Evolutionary conservation across 306 rosid genomes (phyloP).

Genomic region (Betula pendula): DNA sequence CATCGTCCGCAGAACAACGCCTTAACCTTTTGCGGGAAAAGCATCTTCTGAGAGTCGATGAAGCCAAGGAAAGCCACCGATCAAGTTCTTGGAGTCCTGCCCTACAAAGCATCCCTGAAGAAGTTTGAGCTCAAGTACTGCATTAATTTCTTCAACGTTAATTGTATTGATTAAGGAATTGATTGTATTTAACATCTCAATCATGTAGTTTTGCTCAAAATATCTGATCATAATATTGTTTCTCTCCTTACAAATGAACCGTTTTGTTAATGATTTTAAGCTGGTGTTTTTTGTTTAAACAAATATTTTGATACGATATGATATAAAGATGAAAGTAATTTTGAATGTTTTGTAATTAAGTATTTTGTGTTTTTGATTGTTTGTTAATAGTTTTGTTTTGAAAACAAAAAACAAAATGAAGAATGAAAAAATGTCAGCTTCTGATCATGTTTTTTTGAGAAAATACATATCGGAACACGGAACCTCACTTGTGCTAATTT

Average conservation of each 20-base stretch:
- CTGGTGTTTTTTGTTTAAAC: no score
- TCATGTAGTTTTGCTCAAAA: background rate
- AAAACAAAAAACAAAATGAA: no score
- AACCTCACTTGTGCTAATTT: background rate
- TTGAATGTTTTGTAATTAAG: no score
- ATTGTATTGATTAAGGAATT: background rate
- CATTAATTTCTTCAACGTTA: background rate
- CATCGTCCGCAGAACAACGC: conserved; percentile 30
- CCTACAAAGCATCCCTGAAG: conserved; percentile 46
- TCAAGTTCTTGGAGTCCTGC: conserved; percentile 42
- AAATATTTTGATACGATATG: no score
- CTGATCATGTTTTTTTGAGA: background rate
- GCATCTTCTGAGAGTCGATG: conserved; percentile 20
- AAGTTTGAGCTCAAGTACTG: conserved; percentile 13
- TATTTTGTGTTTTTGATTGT: no score
- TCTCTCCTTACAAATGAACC: background rate
- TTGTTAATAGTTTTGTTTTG: no score
- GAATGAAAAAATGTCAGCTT: no score
- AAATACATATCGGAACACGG: background rate
- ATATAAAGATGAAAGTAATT: no score
- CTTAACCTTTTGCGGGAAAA: conserved; percentile 26
- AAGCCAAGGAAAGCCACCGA: conserved; percentile 21
- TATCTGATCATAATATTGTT: background rate
- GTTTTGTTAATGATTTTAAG: no score
- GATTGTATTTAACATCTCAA: background rate